Base-by-base conservation (phyloP, 1,284 basidiomycete species). In the Melampsora americana region DNA sequence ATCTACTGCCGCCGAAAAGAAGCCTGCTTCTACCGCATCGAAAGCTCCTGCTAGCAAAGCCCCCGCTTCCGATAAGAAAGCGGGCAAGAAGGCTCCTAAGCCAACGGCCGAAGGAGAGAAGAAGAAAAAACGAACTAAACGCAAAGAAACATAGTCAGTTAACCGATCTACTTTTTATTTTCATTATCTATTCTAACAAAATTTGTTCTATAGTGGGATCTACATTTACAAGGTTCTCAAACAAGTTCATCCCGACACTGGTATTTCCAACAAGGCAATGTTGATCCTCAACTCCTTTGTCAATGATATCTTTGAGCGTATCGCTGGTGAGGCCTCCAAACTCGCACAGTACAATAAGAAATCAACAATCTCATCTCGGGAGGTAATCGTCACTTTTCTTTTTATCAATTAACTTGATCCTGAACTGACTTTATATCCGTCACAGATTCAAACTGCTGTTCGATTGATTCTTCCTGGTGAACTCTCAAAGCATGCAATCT, bases 381-480 rank as follows among this genome's bases (percentile, higher is more conserved):
- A 83, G 30, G 60, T 67, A 35, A 64, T 69, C 39, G 7, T 18
- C 32, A 0, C 12, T 50, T n/a, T 23, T 44, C 20, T 75, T n/a
- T 5, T 23, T 4, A 18, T 18, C 26, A 2, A 11, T 44, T 32
- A 28, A 18, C 44, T 28, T 16, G 16, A 28, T 60, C 30, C 26
- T 53, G 5, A 26, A 12, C 26, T n/a, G 18, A 20, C 28, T 46
- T 35, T 28, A n/a, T 11, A 9, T 35, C 67, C 12, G n/a, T 28
- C 30, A 12, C 46, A 76, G 81, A 83, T 83, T 78, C 82, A 83
- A 80, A 83, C 82, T 16, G 81, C 80, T 73, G 92, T 94, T 67
- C 90, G 92, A 78, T 88, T 95, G 61, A 94, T 95, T 84, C 89
- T 95, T 3, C 92, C 92, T 80, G 89, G 89, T 83, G 89, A 90